These are phyloP conservation scores for Daphne laureola DNA, from an alignment of 441 rosid species.

Conservation along the genomic window DNA sequence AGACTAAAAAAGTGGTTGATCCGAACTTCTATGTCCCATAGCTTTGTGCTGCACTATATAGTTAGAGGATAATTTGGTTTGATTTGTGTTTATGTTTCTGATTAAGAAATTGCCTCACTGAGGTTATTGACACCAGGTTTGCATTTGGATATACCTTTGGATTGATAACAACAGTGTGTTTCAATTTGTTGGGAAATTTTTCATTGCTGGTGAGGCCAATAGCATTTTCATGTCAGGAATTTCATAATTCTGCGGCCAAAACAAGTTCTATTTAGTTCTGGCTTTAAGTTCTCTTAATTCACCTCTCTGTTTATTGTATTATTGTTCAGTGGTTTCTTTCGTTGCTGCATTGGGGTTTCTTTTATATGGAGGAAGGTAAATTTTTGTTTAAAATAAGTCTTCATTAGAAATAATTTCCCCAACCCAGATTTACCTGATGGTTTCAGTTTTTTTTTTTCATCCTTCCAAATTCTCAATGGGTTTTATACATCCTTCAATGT, in stretches of 20 bases:
- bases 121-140: conserved; percentile 34
- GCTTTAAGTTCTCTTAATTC: neutral
- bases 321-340: conserved; percentile 49
- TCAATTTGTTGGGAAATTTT: conserved; percentile 48
- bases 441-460: neutral
- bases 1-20: no score
- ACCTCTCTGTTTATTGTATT: neutral
- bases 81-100: neutral
- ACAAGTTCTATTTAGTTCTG: neutral
- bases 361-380: conserved; percentile 61
- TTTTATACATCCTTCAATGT: neutral
- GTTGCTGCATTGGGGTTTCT: conserved; percentile 57
- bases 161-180: conserved; percentile 44
- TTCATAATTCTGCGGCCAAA: neutral
- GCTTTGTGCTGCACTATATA: no score
- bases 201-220: conserved; percentile 48
- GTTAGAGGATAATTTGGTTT: no score
- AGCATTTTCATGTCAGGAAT: conserved; percentile 5
- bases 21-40: no score
- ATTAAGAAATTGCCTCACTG: conserved; percentile 18
- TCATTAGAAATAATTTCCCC: conserved; percentile 8
- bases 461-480: conserved; percentile 5
- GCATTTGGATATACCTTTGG: conserved; percentile 48
- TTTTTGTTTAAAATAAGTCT: conserved; percentile 6
- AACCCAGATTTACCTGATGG: neutral